These are phyloP conservation scores for Starmerella davenportii DNA, from an alignment of 805 yeast species.

Conservation along the genomic window DNA sequence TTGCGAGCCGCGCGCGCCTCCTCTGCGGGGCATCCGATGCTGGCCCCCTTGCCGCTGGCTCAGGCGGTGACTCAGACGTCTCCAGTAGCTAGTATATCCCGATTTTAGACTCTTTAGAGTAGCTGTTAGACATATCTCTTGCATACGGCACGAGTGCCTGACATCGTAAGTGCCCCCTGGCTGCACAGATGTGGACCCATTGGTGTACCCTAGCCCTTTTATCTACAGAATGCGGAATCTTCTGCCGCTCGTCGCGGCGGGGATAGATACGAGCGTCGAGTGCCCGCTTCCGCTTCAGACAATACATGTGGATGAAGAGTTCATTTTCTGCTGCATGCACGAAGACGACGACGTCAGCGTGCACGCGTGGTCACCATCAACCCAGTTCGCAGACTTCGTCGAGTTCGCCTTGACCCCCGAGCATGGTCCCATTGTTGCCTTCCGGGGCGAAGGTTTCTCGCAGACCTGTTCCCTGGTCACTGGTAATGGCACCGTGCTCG, in stretches of 20 bases:
- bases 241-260: conserved; percentile 10
- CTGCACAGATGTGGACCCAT: too few species aligned
- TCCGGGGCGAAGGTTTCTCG: conserved; percentile 15
- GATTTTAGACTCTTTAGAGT: too few species aligned
- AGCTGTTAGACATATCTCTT: too few species aligned
- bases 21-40: too few species aligned
- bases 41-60: too few species aligned
- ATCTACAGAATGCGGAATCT: conserved; percentile 12
- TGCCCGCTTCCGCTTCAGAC: conserved; percentile 6
- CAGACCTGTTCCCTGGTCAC: conserved; percentile 49
- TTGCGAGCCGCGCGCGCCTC: too few species aligned
- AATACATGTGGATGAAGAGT: conserved; percentile 6
- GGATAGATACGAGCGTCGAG: conserved; percentile 5
- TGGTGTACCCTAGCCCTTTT: too few species aligned
- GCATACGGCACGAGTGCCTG: too few species aligned
- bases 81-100: too few species aligned
- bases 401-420: conserved; percentile 6
- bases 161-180: too few species aligned
- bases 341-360: conserved; percentile 4
- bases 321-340: conserved; percentile 6
- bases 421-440: conserved; percentile 1
- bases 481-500: conserved; percentile 53
- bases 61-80: too few species aligned
- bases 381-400: conserved; percentile 3
- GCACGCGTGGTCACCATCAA: conserved; percentile 9